A percentile compares a stretch with the other conserved stretches of the same genome.
phyloP scores from a whole-genome alignment of 2,329 filamentous ascomycete species.

The Cladosporium sp. region DNA sequence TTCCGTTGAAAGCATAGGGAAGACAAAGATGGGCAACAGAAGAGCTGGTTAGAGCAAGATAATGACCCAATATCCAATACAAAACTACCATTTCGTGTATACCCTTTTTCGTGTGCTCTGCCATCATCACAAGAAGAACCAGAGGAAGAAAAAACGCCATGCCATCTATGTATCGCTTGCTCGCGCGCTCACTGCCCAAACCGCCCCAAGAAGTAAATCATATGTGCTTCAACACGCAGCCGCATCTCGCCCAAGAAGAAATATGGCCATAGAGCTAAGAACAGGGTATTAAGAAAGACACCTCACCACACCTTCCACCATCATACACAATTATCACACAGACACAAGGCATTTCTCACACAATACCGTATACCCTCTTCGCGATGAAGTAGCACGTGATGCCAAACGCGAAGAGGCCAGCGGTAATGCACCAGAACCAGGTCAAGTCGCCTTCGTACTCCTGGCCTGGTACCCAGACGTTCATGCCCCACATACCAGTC shows the following conservation, averaged over 20 bases:
- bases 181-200: background rate
- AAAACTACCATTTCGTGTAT: background rate
- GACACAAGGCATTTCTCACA: conserved; percentile 44
- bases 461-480: conserved; percentile 81
- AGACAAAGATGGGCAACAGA: background rate
- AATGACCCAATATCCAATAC: background rate
- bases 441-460: conserved; percentile 65
- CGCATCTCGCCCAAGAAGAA: background rate
- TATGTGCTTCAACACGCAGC: background rate
- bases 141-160: background rate
- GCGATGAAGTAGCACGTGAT: conserved; percentile 76
- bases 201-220: background rate
- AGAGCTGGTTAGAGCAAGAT: background rate
- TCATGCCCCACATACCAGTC: conserved; percentile 98
- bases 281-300: background rate
- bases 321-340: background rate
- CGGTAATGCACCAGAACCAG: conserved; percentile 63
- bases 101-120: background rate
- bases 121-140: background rate
- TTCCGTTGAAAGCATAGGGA: background rate
- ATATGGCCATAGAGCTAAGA: background rate
- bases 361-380: conserved; percentile 80
- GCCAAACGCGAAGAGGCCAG: conserved; percentile 75
- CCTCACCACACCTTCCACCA: background rate
- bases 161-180: background rate